Percentiles rank a stretch among this genome's conserved stretches.
Evolutionary conservation across 2,329 filamentous ascomycete genomes (phyloP).

Genomic region (Pleomassaria siparia): DNA sequence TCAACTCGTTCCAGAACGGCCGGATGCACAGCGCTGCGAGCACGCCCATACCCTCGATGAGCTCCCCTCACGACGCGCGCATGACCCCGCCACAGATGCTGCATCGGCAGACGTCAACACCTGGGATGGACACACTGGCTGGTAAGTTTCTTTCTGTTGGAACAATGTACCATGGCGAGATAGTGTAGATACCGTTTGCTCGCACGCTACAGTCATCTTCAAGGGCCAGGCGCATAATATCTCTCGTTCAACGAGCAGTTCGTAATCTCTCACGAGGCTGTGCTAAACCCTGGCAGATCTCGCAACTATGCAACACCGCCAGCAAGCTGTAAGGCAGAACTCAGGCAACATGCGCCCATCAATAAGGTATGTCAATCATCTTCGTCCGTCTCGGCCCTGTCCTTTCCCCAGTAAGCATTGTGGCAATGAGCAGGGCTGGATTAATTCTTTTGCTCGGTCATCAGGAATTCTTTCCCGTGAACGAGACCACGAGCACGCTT

Average conservation of each 20-base stretch:
- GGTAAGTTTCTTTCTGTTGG: constrained; percentile 29
- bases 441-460: background rate
- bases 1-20: constrained; percentile 33
- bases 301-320: constrained; percentile 50
- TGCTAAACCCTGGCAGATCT: constrained; percentile 39
- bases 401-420: background rate
- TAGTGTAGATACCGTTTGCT: background rate
- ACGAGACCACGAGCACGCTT: background rate
- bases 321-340: constrained; percentile 45
- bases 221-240: background rate
- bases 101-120: constrained; percentile 47
- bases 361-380: constrained; percentile 33
- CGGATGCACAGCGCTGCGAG: constrained; percentile 34
- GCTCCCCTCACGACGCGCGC: constrained; percentile 35
- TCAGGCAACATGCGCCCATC: constrained; percentile 37
- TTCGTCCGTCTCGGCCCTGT: background rate
- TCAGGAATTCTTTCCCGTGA: background rate
- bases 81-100: constrained; percentile 37
- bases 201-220: background rate
- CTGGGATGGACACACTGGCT: constrained; percentile 52
- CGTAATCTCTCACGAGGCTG: background rate
- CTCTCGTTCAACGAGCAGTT: background rate
- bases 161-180: background rate
- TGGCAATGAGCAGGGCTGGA: background rate
- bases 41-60: constrained; percentile 30